A percentile compares a stretch with the other conserved stretches of the same genome.
These are phyloP conservation scores for Chaetomium strumarium DNA, from an alignment of 2,329 filamentous ascomycete species.

Conservation along the genomic window DNA sequence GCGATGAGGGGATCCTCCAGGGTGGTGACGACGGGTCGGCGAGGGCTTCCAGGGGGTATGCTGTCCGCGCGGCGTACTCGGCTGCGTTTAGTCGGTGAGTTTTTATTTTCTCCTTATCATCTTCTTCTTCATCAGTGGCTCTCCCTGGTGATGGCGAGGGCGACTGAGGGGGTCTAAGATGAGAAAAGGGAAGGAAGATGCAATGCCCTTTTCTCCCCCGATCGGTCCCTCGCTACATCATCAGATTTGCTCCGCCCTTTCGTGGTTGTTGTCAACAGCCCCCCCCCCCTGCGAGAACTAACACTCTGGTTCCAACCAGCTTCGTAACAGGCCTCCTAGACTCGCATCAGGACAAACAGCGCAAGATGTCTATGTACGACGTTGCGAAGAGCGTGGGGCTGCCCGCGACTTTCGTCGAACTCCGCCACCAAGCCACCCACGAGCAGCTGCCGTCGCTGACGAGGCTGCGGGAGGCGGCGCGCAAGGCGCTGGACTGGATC, in stretches of 20 bases:
- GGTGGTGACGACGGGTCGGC: slow-evolving; percentile 35
- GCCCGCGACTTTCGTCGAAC: slow-evolving; percentile 76
- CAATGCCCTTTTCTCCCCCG: neutral
- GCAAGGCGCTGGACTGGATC: slow-evolving; percentile 73
- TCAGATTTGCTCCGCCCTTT: neutral
- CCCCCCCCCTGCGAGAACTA: slow-evolving; percentile 1
- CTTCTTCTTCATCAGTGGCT: neutral
- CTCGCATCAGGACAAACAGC: slow-evolving; percentile 60
- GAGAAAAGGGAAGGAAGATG: too few species aligned
- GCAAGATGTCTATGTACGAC: slow-evolving; percentile 67
- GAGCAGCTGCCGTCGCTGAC: slow-evolving; percentile 74
- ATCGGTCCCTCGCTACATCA: neutral
- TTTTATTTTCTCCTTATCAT: slow-evolving; percentile 5
- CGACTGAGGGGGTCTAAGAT: too few species aligned
- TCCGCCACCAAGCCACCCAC: slow-evolving; percentile 85
- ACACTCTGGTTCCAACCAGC: slow-evolving; percentile 34
- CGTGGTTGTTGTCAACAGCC: too few species aligned
- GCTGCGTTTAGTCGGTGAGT: slow-evolving; percentile 68
- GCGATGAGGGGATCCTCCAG: slow-evolving; percentile 39
- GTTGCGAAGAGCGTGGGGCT: slow-evolving; percentile 63
- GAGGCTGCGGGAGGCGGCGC: slow-evolving; percentile 63
- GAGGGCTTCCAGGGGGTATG: slow-evolving; percentile 37
- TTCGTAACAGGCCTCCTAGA: slow-evolving; percentile 80
- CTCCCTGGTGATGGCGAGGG: neutral
- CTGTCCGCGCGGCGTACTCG: slow-evolving; percentile 63